Evolutionary conservation across 441 rosid species (phyloP).

Genomic region (Theobroma grandiflorum): DNA sequence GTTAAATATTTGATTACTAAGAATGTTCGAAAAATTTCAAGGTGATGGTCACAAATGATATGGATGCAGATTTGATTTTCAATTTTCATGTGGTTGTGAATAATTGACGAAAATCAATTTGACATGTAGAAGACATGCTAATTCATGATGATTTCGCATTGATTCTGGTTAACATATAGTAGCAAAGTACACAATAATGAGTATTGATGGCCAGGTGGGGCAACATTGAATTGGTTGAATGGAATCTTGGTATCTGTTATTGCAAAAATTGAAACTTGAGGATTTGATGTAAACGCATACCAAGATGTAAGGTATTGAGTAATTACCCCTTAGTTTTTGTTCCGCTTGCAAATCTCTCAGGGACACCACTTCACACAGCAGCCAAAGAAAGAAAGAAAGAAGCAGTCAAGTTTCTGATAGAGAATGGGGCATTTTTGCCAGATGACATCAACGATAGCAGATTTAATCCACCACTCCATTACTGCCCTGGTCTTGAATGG

Average conservation of each 20-base stretch:
- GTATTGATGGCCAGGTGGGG: not conserved
- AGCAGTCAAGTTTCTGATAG: conserved; percentile 79
- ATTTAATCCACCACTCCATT: conserved; percentile 90
- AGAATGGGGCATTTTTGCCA: conserved; percentile 87
- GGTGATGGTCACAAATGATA: not conserved
- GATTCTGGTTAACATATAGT: not conserved
- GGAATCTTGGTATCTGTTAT: not conserved
- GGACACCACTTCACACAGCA: conserved; percentile 94
- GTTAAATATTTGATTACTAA: not conserved
- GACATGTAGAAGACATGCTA: not conserved
- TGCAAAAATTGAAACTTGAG: not conserved
- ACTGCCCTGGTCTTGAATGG: conserved; percentile 93
- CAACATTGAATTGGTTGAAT: not conserved
- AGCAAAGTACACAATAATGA: not conserved
- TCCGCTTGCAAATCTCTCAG: conserved; percentile 31
- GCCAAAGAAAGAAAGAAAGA: conserved; percentile 82
- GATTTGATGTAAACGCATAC: not conserved
- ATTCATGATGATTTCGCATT: not conserved
- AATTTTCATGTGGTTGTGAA: not conserved
- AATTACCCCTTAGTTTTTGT: not conserved
- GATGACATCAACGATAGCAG: conserved; percentile 81
- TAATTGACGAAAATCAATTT: not conserved
- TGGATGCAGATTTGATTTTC: not conserved
- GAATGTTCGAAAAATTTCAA: not conserved
- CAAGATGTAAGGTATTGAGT: not conserved